A percentile compares a stretch with the other conserved stretches of the same genome.
These are phyloP conservation scores for Ustilago bromivora DNA, from an alignment of 1,284 basidiomycete genomes.

Conservation along the genomic window DNA sequence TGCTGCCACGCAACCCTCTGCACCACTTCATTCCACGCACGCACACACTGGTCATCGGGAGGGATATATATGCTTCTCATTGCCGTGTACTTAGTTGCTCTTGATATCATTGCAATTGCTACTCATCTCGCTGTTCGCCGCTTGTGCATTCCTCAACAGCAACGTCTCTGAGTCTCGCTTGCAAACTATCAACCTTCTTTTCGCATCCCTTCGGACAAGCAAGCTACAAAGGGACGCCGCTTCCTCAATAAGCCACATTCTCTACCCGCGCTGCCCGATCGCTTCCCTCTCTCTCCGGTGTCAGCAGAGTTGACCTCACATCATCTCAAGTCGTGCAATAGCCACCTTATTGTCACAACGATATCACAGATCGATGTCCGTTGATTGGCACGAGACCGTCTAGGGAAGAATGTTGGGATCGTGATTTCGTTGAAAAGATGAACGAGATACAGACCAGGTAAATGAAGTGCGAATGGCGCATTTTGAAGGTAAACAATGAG, in stretches of 20 bases:
- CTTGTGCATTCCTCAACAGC: not conserved
- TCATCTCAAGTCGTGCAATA: no score
- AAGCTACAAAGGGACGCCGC: not conserved
- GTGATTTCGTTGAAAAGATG: not conserved
- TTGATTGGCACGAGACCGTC: not conserved
- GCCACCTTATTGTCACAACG: no score
- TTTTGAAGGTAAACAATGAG: constrained; percentile 1
- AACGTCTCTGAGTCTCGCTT: not conserved
- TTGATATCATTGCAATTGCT: no score
- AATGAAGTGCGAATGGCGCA: constrained; percentile 1
- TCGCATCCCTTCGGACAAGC: constrained; percentile 9
- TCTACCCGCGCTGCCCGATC: not conserved
- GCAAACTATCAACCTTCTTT: constrained; percentile 6
- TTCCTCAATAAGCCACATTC: constrained; percentile 4
- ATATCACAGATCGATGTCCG: no score
- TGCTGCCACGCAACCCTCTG: no score
- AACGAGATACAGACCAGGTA: constrained; percentile 19
- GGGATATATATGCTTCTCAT: no score
- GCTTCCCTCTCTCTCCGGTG: not conserved
- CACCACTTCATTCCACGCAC: no score
- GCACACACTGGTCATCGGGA: no score
- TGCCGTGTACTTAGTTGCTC: no score
- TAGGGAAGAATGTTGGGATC: not conserved
- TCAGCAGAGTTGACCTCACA: not conserved
- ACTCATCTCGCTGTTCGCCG: no score